These are phyloP conservation scores for Pythium myriotylum DNA, from an alignment of 352 stramenopile species.

Conservation along the genomic window DNA sequence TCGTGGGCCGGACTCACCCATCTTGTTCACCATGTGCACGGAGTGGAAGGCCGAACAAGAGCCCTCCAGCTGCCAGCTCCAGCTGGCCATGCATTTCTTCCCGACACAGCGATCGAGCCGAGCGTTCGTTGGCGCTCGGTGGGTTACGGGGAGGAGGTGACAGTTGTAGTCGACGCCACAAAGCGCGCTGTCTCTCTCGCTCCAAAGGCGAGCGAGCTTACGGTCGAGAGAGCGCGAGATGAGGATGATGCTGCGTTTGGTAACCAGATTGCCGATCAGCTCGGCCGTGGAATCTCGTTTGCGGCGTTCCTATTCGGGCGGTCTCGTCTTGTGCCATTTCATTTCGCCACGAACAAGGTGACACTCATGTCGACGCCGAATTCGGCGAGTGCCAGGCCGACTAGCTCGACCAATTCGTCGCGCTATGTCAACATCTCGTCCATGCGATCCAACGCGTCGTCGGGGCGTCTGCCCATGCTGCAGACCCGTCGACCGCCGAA, in stretches of 20 bases:
- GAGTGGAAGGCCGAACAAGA: background rate
- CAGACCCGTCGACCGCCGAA: constrained; percentile 8
- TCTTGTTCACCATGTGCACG: background rate
- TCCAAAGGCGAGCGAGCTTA: too few relatives aligned
- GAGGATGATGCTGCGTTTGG: too few relatives aligned
- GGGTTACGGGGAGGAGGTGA: background rate
- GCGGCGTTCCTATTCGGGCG: too few relatives aligned
- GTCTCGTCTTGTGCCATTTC: too few relatives aligned
- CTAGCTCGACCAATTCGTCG: constrained; percentile 2
- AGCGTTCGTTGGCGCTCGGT: background rate
- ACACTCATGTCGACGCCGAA: background rate
- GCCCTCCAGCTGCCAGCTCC: background rate
- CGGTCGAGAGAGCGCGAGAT: too few relatives aligned
- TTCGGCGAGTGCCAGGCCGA: background rate
- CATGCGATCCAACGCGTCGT: background rate
- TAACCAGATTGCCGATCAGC: too few relatives aligned
- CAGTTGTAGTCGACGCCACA: too few relatives aligned
- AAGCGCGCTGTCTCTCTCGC: too few relatives aligned
- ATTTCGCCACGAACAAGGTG: too few relatives aligned
- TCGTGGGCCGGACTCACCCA: background rate
- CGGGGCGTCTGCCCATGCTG: constrained; percentile 3
- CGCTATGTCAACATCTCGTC: constrained; percentile 19
- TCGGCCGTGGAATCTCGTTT: too few relatives aligned
- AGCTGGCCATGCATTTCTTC: background rate
- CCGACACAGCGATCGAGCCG: background rate